phyloP scores from a whole-genome alignment of 495 filamentous ascomycete species.

The Penicillium canariense region DNA sequence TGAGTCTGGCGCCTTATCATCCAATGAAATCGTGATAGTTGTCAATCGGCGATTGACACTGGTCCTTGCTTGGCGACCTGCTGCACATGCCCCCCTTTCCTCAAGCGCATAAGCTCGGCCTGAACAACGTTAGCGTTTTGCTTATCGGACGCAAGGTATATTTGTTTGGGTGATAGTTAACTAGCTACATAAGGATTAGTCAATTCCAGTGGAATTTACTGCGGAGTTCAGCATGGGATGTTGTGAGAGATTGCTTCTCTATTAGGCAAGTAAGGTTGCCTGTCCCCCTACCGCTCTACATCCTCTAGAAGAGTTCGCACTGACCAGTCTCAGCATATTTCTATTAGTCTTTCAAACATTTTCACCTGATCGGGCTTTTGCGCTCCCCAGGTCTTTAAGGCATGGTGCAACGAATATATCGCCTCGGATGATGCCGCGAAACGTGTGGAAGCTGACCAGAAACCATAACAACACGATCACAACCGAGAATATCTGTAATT shows the following conservation, averaged over 20 bases:
- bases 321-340: too few relatives aligned
- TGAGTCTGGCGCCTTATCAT: background rate
- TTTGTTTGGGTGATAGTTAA: too few relatives aligned
- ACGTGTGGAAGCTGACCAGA: constrained; percentile 5
- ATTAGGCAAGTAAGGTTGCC: background rate
- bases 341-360: background rate
- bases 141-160: too few relatives aligned
- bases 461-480: constrained; percentile 7
- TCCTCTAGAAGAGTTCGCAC: too few relatives aligned
- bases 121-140: background rate
- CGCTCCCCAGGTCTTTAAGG: constrained; percentile 3
- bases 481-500: constrained; percentile 10
- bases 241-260: too few relatives aligned
- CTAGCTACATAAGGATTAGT: too few relatives aligned
- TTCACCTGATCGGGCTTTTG: background rate
- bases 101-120: background rate
- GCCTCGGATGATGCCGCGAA: background rate
- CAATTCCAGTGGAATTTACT: too few relatives aligned
- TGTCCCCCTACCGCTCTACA: too few relatives aligned
- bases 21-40: background rate
- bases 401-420: constrained; percentile 11
- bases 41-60: constrained; percentile 10
- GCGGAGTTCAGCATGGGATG: too few relatives aligned
- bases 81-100: background rate
- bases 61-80: background rate